Base-by-base conservation (phyloP, 2,329 filamentous ascomycete genomes). In the Epichloe uncinata region DNA sequence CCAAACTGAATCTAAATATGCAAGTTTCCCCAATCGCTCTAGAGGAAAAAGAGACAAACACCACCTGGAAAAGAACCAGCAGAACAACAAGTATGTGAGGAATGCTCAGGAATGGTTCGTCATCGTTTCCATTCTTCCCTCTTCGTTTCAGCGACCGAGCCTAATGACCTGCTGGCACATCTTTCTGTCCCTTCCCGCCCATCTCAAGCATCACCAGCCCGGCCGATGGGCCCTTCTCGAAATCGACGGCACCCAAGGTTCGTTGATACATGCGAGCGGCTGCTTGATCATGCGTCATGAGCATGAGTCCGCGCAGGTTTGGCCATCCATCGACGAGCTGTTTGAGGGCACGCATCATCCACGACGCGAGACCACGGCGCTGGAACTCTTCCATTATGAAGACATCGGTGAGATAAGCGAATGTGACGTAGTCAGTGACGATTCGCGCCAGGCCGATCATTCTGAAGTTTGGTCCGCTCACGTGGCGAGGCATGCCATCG, bases 381-480 rank as follows among this genome's bases (percentile, higher is more conserved):
- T 83, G 81, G 57, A 79, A 77, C 38, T 74, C 70, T 0, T 75
- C 69, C 3, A 78, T 61, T 20, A 87, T 69, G 61, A 83, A 87
- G 18, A 86, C 78, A 58, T 87, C 84, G 26, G 82, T 83, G 49
- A 72, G 65, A 52, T 85, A 88, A 35, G 76, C 81, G 56, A 86
- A 79, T 0, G 82, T 84, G 44, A 79, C 73, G 57, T 77, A 75
- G 63, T 88, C 85, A 8, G 84, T 88, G 47, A 87, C 68, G n/a
- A 85, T 63, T 35, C 84, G 67, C 44, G 66, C 64, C 49, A 72
- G 63, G 50, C 69, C 69, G 48, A 69, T 64, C 59, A 72, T 63
- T 26, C 60, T 59, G 41, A 65, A 59, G 12, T 59, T 55, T 20
- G 63, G 58, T 34, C 65, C 63, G 45, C 59, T 54, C 26, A 60